Conservation (phyloP, 2,329 filamentous ascomycete species). For the Aotearoamyces nothofagi region DNA sequence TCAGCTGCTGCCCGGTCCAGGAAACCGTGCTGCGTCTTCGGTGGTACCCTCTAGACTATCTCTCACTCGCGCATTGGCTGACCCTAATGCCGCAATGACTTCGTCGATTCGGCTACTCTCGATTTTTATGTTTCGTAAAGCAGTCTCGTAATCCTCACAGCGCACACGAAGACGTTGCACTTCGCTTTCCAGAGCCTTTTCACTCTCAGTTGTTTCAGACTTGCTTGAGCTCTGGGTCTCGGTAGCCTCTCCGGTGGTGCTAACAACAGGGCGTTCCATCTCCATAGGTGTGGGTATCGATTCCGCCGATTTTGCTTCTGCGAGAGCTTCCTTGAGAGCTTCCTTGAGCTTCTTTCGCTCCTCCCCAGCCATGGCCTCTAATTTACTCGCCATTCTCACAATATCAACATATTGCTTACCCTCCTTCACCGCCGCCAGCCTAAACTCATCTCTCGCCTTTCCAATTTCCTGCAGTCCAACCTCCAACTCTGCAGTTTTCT, state of each 20-base stretch:
- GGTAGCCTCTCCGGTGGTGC: no score
- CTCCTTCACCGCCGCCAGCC: constrained; percentile 18
- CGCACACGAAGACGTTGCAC: constrained; percentile 12
- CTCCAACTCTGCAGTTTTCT: constrained; percentile 30
- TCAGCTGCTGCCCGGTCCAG: no score
- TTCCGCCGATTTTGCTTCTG: no score
- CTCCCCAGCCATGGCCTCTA: constrained; percentile 15
- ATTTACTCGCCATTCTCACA: constrained; percentile 16
- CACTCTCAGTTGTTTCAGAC: no score
- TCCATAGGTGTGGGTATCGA: no score
- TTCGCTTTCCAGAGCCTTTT: constrained; percentile 13
- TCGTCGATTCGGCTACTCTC: constrained; percentile 14
- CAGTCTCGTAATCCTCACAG: constrained; percentile 13
- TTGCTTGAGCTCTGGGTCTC: no score
- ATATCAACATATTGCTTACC: constrained; percentile 19
- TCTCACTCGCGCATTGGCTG: not conserved
- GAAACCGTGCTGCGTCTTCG: no score
- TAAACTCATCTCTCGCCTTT: constrained; percentile 28
- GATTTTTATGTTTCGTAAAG: constrained; percentile 12
- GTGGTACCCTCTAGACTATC: no score
- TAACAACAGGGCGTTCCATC: no score
- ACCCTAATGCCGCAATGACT: not conserved
- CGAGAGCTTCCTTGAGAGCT: no score
- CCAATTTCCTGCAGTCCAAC: constrained; percentile 30
- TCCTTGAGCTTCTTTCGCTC: constrained; percentile 15